These are phyloP conservation scores for Crinitomyces ghanaensis DNA, from an alignment of 805 yeast genomes.

Conservation along the genomic window DNA sequence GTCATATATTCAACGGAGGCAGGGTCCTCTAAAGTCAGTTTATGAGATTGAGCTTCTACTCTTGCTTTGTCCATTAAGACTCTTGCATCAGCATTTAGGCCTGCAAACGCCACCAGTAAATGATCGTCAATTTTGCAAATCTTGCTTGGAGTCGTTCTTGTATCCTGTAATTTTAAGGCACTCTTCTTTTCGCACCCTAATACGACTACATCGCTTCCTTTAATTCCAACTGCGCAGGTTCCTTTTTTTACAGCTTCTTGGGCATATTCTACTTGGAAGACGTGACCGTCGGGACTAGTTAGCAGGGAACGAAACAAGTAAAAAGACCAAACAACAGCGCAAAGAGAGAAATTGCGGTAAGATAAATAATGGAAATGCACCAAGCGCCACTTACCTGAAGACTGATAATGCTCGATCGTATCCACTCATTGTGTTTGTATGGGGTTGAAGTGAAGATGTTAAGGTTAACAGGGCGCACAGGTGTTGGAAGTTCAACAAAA, in stretches of 20 bases:
- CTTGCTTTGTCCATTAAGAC: conserved; percentile 90
- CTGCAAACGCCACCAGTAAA: conserved; percentile 88
- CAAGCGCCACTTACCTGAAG: conserved; percentile 62
- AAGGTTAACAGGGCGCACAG: neutral
- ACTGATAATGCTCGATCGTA: conserved; percentile 98
- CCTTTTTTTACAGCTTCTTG: conserved; percentile 97
- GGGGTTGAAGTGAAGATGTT: neutral
- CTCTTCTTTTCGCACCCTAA: conserved; percentile 96
- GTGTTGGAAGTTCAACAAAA: neutral
- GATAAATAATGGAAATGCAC: neutral
- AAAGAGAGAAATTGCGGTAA: conserved; percentile 32
- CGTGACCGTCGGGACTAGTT: conserved; percentile 91
- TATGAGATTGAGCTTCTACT: conserved; percentile 91
- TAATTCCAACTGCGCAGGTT: conserved; percentile 95
- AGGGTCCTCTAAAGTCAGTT: conserved; percentile 88
- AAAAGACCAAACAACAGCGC: conserved; percentile 35
- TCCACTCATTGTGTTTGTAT: conserved; percentile 65
- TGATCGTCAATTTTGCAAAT: conserved; percentile 87
- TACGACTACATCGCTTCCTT: conserved; percentile 80
- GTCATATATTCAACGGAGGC: conserved; percentile 87
- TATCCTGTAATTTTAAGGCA: conserved; percentile 89
- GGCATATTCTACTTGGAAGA: conserved; percentile 97
- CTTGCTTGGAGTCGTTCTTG: conserved; percentile 91
- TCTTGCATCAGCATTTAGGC: conserved; percentile 96
- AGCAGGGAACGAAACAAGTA: no score